Conservation (phyloP, 192 early-diverging fungal genomes). For the Radiomyces spectabilis region DNA sequence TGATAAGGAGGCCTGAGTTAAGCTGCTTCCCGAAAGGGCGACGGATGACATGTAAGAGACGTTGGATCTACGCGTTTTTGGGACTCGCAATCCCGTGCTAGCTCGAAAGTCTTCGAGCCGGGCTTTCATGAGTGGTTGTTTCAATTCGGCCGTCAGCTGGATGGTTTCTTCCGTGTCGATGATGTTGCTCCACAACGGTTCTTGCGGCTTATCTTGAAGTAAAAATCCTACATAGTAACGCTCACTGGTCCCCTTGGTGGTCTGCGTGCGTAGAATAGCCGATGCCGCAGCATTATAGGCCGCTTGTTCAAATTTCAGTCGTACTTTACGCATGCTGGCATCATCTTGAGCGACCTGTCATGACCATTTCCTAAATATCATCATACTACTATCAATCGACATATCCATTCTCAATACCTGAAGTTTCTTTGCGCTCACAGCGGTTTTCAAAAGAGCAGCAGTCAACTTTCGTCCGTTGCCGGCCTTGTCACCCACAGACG, state of each 20-base stretch:
- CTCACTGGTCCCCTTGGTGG: constrained; percentile 36
- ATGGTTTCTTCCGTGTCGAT: constrained; percentile 32
- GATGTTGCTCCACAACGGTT: constrained; percentile 56
- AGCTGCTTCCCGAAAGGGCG: constrained; percentile 17
- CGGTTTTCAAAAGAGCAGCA: constrained; percentile 31
- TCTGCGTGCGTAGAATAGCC: constrained; percentile 51
- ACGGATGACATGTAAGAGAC: constrained; percentile 13
- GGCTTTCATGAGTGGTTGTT: constrained; percentile 3
- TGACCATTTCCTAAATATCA: too few species aligned
- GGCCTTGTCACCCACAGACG: constrained; percentile 13
- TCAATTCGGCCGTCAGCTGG: constrained; percentile 3
- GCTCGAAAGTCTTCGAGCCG: constrained; percentile 11
- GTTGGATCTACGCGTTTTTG: background rate
- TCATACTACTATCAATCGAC: too few species aligned
- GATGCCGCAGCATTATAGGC: constrained; percentile 51
- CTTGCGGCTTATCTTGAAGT: constrained; percentile 50
- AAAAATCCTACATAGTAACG: constrained; percentile 50
- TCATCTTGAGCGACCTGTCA: too few species aligned
- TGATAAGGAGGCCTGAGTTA: background rate
- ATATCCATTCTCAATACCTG: too few species aligned
- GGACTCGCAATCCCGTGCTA: constrained; percentile 1
- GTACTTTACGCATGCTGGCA: background rate
- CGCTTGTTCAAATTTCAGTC: constrained; percentile 38
- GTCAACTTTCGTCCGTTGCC: constrained; percentile 33
- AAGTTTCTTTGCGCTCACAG: too few species aligned